Base-by-base conservation (phyloP, 108 stramenopile genomes). In the Cylindrotheca fusiformis region DNA sequence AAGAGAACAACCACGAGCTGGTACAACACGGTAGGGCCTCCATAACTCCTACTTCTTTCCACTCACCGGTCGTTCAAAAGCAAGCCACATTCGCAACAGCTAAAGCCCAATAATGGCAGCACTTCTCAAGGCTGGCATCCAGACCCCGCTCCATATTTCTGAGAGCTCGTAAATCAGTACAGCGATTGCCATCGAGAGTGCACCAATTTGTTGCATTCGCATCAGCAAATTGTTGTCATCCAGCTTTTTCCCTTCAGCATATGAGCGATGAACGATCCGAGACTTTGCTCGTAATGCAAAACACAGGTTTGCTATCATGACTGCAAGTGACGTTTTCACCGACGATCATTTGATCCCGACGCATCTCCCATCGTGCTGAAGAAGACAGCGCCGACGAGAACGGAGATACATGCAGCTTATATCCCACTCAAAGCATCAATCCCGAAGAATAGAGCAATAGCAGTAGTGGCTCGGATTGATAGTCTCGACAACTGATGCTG, bases 391-490 rank as follows among this genome's bases (percentile, higher is more conserved):
- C 36, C 59, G 19, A 82, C 79, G 33, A 88, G 83, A 8, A 66
- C 75, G 14, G 46, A 32, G 55, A 88, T 57, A 33, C 74, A 69
- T 8, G 36, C 2, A 1, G 68, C 45, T 74, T 88, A 84, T 29
- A 55, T 30, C 22, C 44, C 32, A 27, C 68, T 59, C 26, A 83
- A 53, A 6, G 41, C 51, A 68, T 88, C 87, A 31, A 88, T 79
- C 1, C 84, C 84, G 75, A 78, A 88, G 12, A 60, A 31, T 0
- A 83, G 79, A 25, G 87, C 84, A 5, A 77, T 63, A 4, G 75
- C 58, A n/a, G 87, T 83, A 88, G 78, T 12, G 87, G 87, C 57
- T 88, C 84, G 0, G 84, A 76, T 88, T 88, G 68, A 88, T 60
- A 22, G 87, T 88, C 63, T 88, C 87, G 4, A 88, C 87, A 58